phyloP scores from a whole-genome alignment of 2,329 filamentous ascomycete genomes.

The Epichloe elymi region DNA sequence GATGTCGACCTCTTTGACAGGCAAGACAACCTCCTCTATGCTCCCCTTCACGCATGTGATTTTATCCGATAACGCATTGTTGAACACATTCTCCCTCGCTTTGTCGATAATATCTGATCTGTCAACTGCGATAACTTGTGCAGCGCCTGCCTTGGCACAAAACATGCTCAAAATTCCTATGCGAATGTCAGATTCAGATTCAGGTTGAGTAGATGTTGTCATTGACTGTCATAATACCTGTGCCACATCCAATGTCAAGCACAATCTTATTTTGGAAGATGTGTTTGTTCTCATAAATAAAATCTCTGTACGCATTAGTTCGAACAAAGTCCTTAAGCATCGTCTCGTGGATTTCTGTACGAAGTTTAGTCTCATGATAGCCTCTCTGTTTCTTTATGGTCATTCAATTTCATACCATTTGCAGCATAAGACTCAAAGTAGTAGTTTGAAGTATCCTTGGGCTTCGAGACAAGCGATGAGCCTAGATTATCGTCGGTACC shows the following conservation, averaged over 20 bases:
- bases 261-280: constrained; percentile 78
- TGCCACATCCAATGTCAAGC: constrained; percentile 81
- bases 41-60: constrained; percentile 76
- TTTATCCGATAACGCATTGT: constrained; percentile 58
- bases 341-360: constrained; percentile 73
- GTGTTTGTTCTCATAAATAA: constrained; percentile 84
- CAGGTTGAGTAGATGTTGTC: background rate
- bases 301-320: constrained; percentile 86
- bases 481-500: constrained; percentile 31
- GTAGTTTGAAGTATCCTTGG: constrained; percentile 24
- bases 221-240: constrained; percentile 27
- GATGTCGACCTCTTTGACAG: constrained; percentile 73
- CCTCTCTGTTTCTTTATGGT: background rate
- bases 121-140: constrained; percentile 79
- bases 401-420: constrained; percentile 34
- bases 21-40: constrained; percentile 74
- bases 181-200: constrained; percentile 7
- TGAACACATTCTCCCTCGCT: constrained; percentile 70
- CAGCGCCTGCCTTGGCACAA: constrained; percentile 78
- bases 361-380: background rate
- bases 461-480: background rate
- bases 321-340: constrained; percentile 88
- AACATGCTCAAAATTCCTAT: constrained; percentile 83
- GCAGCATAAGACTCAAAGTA: constrained; percentile 51
- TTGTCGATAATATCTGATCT: constrained; percentile 84